Base-by-base conservation (phyloP, 352 stramenopile species). In the Phytophthora fragariae region DNA sequence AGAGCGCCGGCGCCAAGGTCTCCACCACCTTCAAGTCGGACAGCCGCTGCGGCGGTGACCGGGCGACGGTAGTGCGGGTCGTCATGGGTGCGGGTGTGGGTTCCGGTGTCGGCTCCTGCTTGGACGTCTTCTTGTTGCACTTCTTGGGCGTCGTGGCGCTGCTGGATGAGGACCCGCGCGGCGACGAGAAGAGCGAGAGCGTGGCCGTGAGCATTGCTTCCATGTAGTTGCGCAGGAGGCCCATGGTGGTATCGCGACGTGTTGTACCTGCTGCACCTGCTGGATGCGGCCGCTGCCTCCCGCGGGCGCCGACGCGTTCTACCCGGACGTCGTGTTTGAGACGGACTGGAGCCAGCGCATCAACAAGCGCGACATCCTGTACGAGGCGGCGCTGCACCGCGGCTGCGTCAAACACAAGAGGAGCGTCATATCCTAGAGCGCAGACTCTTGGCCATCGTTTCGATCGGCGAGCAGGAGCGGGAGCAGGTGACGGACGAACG, bases 1-100 rank as follows among this genome's bases (percentile, higher is more conserved):
- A 91, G 10, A 91, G 73, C 39, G 84, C 84, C 2, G 84, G 80
- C 19, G 80, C 82, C 55, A 91, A 71, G 3, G 76, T 80, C 50
- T 68, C 49, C 31, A 85, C 53, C 47, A 82, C 68, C 41, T 84
- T 76, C 17, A 88, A 81, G 44, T 84, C 75, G 2, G 60, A 67
- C 24, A 84, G 52, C n/a, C 77, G 72, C 54, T 77, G 35, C 1
- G 75, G 67, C n/a, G 75, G 70, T 17, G 72, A 80, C 11, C 65
- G 71, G 35, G 62, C 64, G 46, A 84, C 60, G 10, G 44, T 60
- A n/a, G n/a, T 57, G 5, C 54, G 29, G 27, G 62, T 14, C 19
- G 54, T 27, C 4, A 41, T 41, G 2, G 24, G 24, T 27, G 35
- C 50, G n/a, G 63, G 47, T 33, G 52, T 9, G 8, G 62, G 37